A percentile compares a stretch with the other conserved stretches of the same genome.
phyloP scores from a whole-genome alignment of 2,329 filamentous ascomycete species.

The Microdochium nivale region DNA sequence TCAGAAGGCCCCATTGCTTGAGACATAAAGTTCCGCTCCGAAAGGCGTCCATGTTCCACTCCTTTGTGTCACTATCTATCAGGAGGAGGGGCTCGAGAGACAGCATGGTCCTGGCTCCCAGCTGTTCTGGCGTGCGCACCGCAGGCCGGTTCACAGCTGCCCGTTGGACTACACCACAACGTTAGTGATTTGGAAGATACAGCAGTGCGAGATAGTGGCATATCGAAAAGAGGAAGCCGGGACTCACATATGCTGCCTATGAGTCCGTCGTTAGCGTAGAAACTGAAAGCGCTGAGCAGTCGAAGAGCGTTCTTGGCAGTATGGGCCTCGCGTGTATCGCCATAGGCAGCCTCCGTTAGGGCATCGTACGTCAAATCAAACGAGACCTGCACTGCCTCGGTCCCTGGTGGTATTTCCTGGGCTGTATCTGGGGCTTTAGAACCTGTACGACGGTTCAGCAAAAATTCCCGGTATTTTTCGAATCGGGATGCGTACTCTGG shows the following conservation, averaged over 20 bases:
- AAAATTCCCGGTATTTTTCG: conserved; percentile 4
- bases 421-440: neutral
- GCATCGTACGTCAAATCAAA: conserved; percentile 16
- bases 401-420: neutral
- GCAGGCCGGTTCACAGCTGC: conserved; percentile 4
- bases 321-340: neutral
- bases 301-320: conserved; percentile 12
- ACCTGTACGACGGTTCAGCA: conserved; percentile 5
- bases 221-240: too few relatives aligned
- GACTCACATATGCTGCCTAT: conserved; percentile 3
- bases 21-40: conserved; percentile 1
- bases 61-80: neutral
- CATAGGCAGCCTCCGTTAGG: conserved; percentile 4
- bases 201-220: too few relatives aligned
- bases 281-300: conserved; percentile 15
- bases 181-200: neutral
- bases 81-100: neutral
- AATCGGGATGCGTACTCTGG: conserved; percentile 7
- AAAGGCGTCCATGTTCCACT: conserved; percentile 3
- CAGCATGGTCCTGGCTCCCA: neutral
- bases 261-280: conserved; percentile 17
- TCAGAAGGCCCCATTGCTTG: conserved; percentile 3
- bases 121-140: neutral
- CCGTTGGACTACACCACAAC: conserved; percentile 2
- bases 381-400: conserved; percentile 4